Conservation (phyloP, 2,329 filamentous ascomycete genomes). For the Pseudodiploospora longispora region DNA sequence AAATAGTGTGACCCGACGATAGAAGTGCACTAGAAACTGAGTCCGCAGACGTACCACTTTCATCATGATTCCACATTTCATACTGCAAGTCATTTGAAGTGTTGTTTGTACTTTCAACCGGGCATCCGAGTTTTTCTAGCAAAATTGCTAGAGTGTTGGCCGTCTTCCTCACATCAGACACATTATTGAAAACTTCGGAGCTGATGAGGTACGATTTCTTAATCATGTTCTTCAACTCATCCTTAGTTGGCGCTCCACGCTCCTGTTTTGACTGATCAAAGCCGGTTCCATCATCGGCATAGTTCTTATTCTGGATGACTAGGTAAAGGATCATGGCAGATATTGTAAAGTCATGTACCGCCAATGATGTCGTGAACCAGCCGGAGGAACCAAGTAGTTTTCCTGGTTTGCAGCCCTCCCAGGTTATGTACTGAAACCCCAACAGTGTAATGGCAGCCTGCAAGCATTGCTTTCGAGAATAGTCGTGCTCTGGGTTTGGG, state of each 20-base stretch:
- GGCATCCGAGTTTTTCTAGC: slow-evolving; percentile 32
- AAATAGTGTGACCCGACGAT: too few species aligned
- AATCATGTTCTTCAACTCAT: slow-evolving; percentile 32
- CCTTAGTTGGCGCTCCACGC: slow-evolving; percentile 25
- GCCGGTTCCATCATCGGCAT: slow-evolving; percentile 26
- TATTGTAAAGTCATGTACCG: slow-evolving; percentile 53
- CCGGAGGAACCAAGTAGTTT: slow-evolving; percentile 42
- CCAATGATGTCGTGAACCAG: slow-evolving; percentile 51
- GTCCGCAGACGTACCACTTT: too few species aligned
- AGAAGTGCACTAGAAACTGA: too few species aligned
- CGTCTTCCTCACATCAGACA: slow-evolving; percentile 37
- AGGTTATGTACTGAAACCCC: slow-evolving; percentile 38
- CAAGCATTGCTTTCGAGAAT: slow-evolving; percentile 43
- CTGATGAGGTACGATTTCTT: slow-evolving; percentile 36
- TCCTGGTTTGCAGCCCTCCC: slow-evolving; percentile 43
- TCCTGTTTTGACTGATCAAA: slow-evolving; percentile 27
- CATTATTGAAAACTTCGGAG: slow-evolving; percentile 28
- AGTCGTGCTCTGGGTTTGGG: slow-evolving; percentile 37
- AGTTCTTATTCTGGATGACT: slow-evolving; percentile 35
- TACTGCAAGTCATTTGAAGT: background rate
- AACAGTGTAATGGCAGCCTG: slow-evolving; percentile 41
- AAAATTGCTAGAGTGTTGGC: slow-evolving; percentile 37
- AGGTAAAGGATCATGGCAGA: slow-evolving; percentile 54
- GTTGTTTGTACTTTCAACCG: slow-evolving; percentile 12
- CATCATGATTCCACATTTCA: too few species aligned